Evolutionary conservation across 192 early-diverging fungal genomes (phyloP).

Genomic region (Backusella luteola): DNA sequence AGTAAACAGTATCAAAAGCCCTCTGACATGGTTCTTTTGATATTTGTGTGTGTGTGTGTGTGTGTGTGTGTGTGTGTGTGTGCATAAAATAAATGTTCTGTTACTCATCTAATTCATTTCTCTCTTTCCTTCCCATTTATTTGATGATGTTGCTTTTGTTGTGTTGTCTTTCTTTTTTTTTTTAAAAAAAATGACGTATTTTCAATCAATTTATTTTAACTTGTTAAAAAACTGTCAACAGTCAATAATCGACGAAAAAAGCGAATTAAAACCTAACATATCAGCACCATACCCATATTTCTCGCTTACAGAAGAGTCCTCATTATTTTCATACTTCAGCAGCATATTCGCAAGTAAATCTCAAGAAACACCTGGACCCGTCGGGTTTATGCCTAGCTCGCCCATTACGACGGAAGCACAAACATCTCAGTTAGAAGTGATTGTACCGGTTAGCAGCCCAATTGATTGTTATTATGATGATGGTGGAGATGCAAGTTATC

Average conservation of each 20-base stretch:
- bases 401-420: not conserved
- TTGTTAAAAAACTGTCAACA: not conserved
- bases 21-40: not conserved
- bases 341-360: not conserved
- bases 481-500: not conserved
- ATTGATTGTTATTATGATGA: constrained; percentile 7
- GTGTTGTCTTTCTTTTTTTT: not conserved
- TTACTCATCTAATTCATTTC: not conserved
- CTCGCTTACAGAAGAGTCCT: not conserved
- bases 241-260: not conserved
- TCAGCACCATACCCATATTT: constrained; percentile 15
- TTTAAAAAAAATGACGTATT: not conserved
- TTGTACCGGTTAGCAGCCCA: not conserved
- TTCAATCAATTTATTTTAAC: not conserved
- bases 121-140: not conserved
- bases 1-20: constrained; percentile 7
- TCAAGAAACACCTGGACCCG: not conserved
- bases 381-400: constrained; percentile 6
- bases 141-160: not conserved
- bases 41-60: not conserved
- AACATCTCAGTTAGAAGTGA: constrained; percentile 5
- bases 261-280: not conserved
- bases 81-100: not conserved
- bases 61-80: not conserved
- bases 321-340: constrained; percentile 5